These are phyloP conservation scores for Trametes maxima DNA, from an alignment of 768 basidiomycete species.

Conservation along the genomic window DNA sequence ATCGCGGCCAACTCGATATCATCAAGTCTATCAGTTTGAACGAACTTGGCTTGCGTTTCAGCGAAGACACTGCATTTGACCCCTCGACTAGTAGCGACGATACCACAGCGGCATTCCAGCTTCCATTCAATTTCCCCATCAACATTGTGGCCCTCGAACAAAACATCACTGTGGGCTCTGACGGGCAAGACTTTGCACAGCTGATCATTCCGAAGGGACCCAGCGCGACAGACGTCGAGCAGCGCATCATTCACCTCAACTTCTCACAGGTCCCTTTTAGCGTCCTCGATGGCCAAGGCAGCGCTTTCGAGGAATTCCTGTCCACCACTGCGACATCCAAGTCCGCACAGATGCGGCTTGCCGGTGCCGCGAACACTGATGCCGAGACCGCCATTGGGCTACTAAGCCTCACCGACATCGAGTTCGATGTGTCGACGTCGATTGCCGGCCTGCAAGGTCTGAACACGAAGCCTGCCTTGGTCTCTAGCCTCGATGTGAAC, in stretches of 20 bases:
- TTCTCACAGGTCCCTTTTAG: slow-evolving; percentile 64
- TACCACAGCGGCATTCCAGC: slow-evolving; percentile 62
- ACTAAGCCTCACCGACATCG: slow-evolving; percentile 57
- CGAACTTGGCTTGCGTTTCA: slow-evolving; percentile 61
- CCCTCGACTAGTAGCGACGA: slow-evolving; percentile 61
- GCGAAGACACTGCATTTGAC: slow-evolving; percentile 54
- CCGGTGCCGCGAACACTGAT: slow-evolving; percentile 53
- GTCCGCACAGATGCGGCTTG: slow-evolving; percentile 49
- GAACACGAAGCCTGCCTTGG: slow-evolving; percentile 54
- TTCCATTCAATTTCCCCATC: slow-evolving; percentile 72
- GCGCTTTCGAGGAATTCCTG: slow-evolving; percentile 62
- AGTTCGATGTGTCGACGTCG: slow-evolving; percentile 57
- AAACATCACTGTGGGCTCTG: slow-evolving; percentile 54
- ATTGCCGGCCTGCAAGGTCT: slow-evolving; percentile 70
- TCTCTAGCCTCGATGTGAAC: slow-evolving; percentile 63
- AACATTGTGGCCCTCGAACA: slow-evolving; percentile 65
- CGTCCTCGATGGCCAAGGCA: slow-evolving; percentile 49
- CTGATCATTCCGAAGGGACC: slow-evolving; percentile 60
- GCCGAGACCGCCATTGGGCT: slow-evolving; percentile 68
- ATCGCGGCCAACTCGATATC: slow-evolving; percentile 59
- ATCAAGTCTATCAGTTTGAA: slow-evolving; percentile 67
- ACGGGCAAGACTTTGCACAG: slow-evolving; percentile 59
- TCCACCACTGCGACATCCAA: slow-evolving; percentile 57
- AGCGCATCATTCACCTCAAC: slow-evolving; percentile 59
- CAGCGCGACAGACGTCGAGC: slow-evolving; percentile 60